Evolutionary conservation across 192 early-diverging fungal species (phyloP).

Genomic region (Coemansia sp.): DNA sequence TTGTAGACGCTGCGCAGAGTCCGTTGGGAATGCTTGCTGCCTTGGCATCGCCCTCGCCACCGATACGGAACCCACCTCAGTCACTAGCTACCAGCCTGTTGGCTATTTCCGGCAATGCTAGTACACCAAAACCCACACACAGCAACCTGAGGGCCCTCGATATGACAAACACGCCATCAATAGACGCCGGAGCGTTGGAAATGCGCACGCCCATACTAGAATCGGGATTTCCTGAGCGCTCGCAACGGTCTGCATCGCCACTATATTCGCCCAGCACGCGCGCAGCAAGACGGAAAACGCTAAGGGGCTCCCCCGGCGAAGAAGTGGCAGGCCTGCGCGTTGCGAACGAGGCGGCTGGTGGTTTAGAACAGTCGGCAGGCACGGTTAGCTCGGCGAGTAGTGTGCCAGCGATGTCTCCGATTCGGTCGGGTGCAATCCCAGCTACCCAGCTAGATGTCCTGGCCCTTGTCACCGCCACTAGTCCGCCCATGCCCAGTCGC

Average conservation of each 20-base stretch:
- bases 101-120: background rate
- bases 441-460: slow-evolving; percentile 54
- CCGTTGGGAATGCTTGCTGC: slow-evolving; percentile 50
- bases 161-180: background rate
- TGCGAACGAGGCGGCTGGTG: background rate
- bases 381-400: background rate
- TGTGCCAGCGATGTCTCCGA: background rate
- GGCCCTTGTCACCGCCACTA: slow-evolving; percentile 55
- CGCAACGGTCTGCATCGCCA: slow-evolving; percentile 30
- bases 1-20: slow-evolving; percentile 28
- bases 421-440: slow-evolving; percentile 26
- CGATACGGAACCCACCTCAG: slow-evolving; percentile 6
- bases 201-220: slow-evolving; percentile 3
- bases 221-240: background rate
- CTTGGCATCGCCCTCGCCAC: slow-evolving; percentile 40
- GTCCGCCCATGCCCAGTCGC: slow-evolving; percentile 56
- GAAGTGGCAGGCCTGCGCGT: background rate
- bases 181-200: slow-evolving; percentile 1
- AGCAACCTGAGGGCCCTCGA: background rate
- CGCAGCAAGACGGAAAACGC: slow-evolving; percentile 34
- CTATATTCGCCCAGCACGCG: slow-evolving; percentile 42
- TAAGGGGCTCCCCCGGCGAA: background rate
- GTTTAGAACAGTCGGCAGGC: background rate
- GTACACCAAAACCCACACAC: background rate
- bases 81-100: background rate